Evolutionary conservation across 345 rosid species (phyloP), one percentile per base, ranked within the genome.

Genomic region (Syzygium aqueum): DNA sequence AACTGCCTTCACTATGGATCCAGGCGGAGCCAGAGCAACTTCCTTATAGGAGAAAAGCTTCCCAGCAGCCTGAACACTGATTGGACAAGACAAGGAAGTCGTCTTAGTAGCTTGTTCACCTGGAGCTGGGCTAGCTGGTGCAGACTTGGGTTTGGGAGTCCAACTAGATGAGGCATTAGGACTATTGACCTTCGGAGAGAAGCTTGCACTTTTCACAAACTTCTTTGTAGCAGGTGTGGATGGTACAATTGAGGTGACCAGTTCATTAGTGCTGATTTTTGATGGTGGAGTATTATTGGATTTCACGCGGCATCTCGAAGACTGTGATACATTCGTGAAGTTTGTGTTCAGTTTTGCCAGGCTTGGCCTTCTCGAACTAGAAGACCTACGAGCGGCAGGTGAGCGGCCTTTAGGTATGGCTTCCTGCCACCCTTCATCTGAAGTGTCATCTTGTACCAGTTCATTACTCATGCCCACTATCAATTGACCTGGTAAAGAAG

Each of bases 361-460:
- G 90, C 94, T 95, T 61, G 97, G 98, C 87, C 97, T 95, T 90
- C 92, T 94, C 85, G 94, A 92, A 90, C 92, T 89, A 86, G 94
- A 91, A 87, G 92, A 89, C 89, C 94, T 95, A 87, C 98, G 96
- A 90, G 91, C 91, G 80, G 96, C 86, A 78, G 93, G 97, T 87
- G 94, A 91, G 61, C 99, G 99, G 37, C 96, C 91, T 93, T 95
- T 97, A 6, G 98, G 96, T 84, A 95, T 96, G 89, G 99, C 99
- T 95, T 97, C 99, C 92, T 97, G 99, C 99, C 99, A 97, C 88
- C 99, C 99, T 93, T 97, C 98, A 90, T 97, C 97, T 16, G 96
- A 93, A 67, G 87, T 91, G 63, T 95, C 96, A 77, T 93, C 95
- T 56, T 88, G 94, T 54, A 78, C 85, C 2, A 84, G 85, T 85